A percentile compares a stretch with the other conserved stretches of the same genome.
Evolutionary conservation across 2,329 filamentous ascomycete species (phyloP).

Genomic region (Ilyonectria sp.): DNA sequence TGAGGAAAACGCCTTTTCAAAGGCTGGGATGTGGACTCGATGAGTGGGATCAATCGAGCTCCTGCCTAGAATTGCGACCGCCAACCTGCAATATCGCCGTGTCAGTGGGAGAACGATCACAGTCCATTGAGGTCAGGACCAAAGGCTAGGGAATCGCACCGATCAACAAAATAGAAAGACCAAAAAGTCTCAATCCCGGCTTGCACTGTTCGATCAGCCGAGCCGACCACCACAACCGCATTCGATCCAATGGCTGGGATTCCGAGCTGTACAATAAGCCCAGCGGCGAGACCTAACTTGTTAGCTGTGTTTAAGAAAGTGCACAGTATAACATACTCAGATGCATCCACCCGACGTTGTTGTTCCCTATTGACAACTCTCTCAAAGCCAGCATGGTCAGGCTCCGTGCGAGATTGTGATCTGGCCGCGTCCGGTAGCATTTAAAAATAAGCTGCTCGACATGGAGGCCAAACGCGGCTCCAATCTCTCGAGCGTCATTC

Average conservation of each 20-base stretch:
- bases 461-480: background rate
- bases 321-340: background rate
- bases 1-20: background rate
- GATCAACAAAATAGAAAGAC: background rate
- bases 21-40: background rate
- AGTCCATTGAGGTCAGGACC: background rate
- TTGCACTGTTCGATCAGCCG: background rate
- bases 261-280: background rate
- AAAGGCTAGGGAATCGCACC: background rate
- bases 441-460: background rate
- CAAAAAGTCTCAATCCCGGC: background rate
- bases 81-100: background rate
- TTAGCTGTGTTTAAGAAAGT: background rate
- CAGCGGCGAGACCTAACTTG: background rate
- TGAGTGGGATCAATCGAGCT: background rate
- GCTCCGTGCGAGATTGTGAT: background rate
- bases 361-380: background rate
- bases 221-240: background rate
- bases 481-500: background rate
- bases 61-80: background rate
- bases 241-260: background rate
- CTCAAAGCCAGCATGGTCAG: background rate
- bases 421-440: background rate
- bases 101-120: no score
- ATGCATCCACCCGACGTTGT: background rate